Conservation (phyloP, 2,329 filamentous ascomycete genomes). For the Fusarium albidum region DNA sequence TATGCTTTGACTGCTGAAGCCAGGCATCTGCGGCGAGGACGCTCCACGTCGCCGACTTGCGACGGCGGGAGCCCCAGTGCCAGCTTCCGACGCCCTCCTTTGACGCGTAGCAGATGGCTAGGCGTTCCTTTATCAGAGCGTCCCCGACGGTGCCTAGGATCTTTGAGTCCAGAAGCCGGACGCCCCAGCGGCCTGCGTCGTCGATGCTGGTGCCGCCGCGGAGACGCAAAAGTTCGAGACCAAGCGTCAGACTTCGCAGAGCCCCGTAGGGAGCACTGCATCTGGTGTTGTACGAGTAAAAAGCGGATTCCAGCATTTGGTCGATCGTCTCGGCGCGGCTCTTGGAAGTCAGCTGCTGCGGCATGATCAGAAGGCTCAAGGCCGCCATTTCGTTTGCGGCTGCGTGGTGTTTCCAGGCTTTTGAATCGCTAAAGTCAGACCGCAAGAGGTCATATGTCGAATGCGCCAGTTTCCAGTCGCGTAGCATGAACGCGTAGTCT, state of each 20-base stretch:
- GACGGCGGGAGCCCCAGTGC: conserved; percentile 73
- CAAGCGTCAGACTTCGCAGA: conserved; percentile 77
- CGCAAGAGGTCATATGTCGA: conserved; percentile 91
- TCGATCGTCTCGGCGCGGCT: conserved; percentile 82
- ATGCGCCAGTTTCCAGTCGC: conserved; percentile 93
- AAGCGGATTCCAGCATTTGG: conserved; percentile 86
- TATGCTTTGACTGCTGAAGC: conserved; percentile 78
- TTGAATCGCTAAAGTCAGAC: conserved; percentile 91
- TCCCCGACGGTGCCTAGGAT: conserved; percentile 80
- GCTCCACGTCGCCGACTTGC: conserved; percentile 92
- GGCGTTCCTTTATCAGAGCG: conserved; percentile 83
- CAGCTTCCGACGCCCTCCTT: conserved; percentile 73
- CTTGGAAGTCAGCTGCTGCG: conserved; percentile 76
- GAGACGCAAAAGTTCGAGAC: conserved; percentile 82
- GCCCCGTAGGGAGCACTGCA: conserved; percentile 83
- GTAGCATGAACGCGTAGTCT: conserved; percentile 95
- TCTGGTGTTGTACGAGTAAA: conserved; percentile 90
- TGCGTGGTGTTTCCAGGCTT: conserved; percentile 95
- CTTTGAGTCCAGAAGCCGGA: conserved; percentile 79
- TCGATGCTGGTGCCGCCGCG: conserved; percentile 83
- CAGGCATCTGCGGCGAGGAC: conserved; percentile 85
- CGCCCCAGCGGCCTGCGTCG: conserved; percentile 86
- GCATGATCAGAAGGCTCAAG: conserved; percentile 80
- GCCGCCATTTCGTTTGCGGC: conserved; percentile 96
- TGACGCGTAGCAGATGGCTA: conserved; percentile 83